phyloP scores from a whole-genome alignment of 1,284 basidiomycete species.

The Pisolithus thermaeus region DNA sequence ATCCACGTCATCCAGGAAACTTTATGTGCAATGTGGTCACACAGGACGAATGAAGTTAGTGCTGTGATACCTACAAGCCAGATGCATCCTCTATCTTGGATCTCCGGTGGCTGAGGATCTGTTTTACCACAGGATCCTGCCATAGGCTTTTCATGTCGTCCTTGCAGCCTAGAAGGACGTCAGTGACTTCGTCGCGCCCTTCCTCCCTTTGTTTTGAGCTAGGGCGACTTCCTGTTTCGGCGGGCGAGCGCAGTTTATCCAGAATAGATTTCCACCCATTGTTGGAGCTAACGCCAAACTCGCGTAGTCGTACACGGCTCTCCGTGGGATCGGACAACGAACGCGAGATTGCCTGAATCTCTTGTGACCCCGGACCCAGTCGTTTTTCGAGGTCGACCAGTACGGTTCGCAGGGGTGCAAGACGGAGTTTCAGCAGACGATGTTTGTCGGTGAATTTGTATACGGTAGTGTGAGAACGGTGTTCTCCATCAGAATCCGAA shows the following conservation, averaged over 20 bases:
- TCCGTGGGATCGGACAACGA: slow-evolving; percentile 30
- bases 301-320: slow-evolving; percentile 22
- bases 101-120: slow-evolving; percentile 46
- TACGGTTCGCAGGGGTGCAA: slow-evolving; percentile 51
- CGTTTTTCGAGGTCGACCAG: slow-evolving; percentile 55
- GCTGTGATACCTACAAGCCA: slow-evolving; percentile 53
- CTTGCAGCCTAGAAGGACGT: slow-evolving; percentile 51
- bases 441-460: slow-evolving; percentile 59
- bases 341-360: slow-evolving; percentile 36
- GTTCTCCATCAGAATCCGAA: slow-evolving; percentile 28
- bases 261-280: slow-evolving; percentile 60
- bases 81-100: slow-evolving; percentile 56
- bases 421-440: slow-evolving; percentile 48
- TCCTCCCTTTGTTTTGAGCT: slow-evolving; percentile 34
- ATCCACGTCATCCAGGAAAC: slow-evolving; percentile 57
- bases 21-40: slow-evolving; percentile 12
- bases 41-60: slow-evolving; percentile 3
- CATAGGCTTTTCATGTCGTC: slow-evolving; percentile 64
- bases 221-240: slow-evolving; percentile 1
- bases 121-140: slow-evolving; percentile 53
- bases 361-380: slow-evolving; percentile 52
- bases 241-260: slow-evolving; percentile 37
- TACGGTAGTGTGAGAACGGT: slow-evolving; percentile 24
- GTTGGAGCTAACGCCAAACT: slow-evolving; percentile 51
- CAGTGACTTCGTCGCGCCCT: slow-evolving; percentile 47